Percentiles rank a stretch among this genome's conserved stretches.
Evolutionary conservation across 805 yeast genomes (phyloP).

Genomic region (Debaryomyces castellii): DNA sequence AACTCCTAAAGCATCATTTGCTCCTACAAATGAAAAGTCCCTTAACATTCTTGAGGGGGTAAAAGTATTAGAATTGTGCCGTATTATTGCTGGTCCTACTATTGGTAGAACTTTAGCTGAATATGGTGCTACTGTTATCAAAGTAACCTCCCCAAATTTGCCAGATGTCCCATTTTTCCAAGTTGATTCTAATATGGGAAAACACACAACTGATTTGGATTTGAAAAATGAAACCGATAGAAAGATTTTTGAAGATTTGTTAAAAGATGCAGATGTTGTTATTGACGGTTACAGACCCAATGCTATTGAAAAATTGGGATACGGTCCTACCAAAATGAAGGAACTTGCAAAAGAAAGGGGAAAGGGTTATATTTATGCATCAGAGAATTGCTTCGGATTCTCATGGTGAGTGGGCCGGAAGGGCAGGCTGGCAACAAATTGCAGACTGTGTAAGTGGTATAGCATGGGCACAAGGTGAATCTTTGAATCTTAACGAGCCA

Average conservation of each 20-base stretch:
- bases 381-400: conserved; percentile 33
- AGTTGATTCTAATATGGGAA: conserved; percentile 34
- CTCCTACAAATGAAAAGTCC: conserved; percentile 7
- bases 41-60: conserved; percentile 25
- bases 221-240: conserved; percentile 25
- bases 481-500: conserved; percentile 26
- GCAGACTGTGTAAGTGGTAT: conserved; percentile 34
- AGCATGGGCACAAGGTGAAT: conserved; percentile 29
- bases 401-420: conserved; percentile 26
- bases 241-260: conserved; percentile 21
- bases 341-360: conserved; percentile 23
- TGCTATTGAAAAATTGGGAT: conserved; percentile 28
- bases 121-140: conserved; percentile 32
- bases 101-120: conserved; percentile 29
- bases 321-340: conserved; percentile 24
- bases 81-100: conserved; percentile 35
- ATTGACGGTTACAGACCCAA: conserved; percentile 32
- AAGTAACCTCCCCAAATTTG: conserved; percentile 22
- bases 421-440: conserved; percentile 39
- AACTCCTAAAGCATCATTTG: conserved; percentile 21
- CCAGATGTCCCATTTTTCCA: conserved; percentile 36
- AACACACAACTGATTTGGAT: conserved; percentile 27
- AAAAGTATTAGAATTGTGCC: conserved; percentile 30
- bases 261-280: conserved; percentile 29
- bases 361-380: conserved; percentile 30